These are phyloP conservation scores for Hypericum perforatum DNA, from an alignment of 345 rosid genomes.

Conservation along the genomic window DNA sequence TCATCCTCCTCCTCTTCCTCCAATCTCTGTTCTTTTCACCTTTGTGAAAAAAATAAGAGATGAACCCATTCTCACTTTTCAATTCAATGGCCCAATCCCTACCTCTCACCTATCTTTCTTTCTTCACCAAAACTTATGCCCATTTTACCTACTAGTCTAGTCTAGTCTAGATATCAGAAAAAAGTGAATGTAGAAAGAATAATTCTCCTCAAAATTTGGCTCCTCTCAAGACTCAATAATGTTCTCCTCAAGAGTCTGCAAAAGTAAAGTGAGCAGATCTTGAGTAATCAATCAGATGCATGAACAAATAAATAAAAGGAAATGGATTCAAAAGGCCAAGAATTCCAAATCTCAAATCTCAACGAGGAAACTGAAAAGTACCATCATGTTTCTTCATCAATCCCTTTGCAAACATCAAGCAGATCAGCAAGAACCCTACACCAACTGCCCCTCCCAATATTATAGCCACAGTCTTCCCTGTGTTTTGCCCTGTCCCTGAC, in stretches of 20 bases:
- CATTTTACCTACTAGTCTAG: neutral
- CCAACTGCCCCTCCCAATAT: constrained; percentile 94
- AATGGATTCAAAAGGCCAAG: too few relatives aligned
- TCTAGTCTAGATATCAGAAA: neutral
- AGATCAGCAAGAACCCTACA: constrained; percentile 77
- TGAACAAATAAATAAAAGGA: too few relatives aligned
- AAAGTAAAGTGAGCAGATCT: too few relatives aligned
- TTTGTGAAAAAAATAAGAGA: too few relatives aligned
- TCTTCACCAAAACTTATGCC: constrained; percentile 1
- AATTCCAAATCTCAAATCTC: neutral
- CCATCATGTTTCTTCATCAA: constrained; percentile 79
- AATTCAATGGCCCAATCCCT: neutral
- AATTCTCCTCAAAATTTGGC: constrained; percentile 5
- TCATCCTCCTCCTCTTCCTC: too few relatives aligned
- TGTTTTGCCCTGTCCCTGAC: constrained; percentile 49
- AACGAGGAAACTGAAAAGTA: constrained; percentile 10
- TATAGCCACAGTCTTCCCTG: constrained; percentile 95
- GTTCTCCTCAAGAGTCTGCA: too few relatives aligned
- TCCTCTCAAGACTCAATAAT: neutral
- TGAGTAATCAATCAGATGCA: too few relatives aligned
- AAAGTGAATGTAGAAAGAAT: neutral
- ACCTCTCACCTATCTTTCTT: neutral
- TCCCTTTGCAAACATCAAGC: constrained; percentile 66
- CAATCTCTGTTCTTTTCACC: too few relatives aligned
- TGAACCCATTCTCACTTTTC: neutral